Conservation (phyloP, 768 basidiomycete species). For the Pulveroboletus sp. region DNA sequence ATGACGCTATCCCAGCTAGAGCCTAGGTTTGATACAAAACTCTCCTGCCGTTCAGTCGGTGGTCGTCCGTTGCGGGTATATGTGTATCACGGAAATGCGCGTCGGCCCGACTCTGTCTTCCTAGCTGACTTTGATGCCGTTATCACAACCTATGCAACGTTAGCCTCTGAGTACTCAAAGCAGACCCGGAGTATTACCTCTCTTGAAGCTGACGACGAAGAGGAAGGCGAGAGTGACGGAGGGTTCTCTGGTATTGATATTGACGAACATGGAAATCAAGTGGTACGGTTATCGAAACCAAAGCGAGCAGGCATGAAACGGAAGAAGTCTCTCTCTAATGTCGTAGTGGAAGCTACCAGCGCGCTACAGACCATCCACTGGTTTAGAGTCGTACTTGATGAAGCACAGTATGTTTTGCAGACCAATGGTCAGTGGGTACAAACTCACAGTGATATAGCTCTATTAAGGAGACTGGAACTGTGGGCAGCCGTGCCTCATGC, state of each 20-base stretch:
- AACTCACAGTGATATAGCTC: slow-evolving; percentile 47
- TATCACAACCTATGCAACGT: slow-evolving; percentile 93
- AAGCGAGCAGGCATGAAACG: slow-evolving; percentile 68
- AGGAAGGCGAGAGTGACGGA: slow-evolving; percentile 63
- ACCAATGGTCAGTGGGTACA: background rate
- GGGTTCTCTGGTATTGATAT: slow-evolving; percentile 57
- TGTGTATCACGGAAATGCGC: slow-evolving; percentile 90
- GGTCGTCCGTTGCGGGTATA: slow-evolving; percentile 74
- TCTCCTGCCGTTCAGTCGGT: slow-evolving; percentile 35
- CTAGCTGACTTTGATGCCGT: slow-evolving; percentile 95
- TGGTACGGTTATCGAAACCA: slow-evolving; percentile 54
- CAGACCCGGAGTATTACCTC: slow-evolving; percentile 63
- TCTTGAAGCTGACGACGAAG: slow-evolving; percentile 60
- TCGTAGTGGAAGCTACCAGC: slow-evolving; percentile 53
- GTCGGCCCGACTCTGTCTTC: slow-evolving; percentile 80
- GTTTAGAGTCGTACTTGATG: slow-evolving; percentile 92
- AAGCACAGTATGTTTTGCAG: slow-evolving; percentile 78
- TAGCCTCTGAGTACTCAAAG: slow-evolving; percentile 92
- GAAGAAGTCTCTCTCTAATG: slow-evolving; percentile 46
- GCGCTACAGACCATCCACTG: slow-evolving; percentile 92
- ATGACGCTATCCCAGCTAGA: slow-evolving; percentile 31
- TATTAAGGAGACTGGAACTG: slow-evolving; percentile 94
- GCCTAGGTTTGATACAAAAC: slow-evolving; percentile 19
- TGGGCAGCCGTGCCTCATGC: slow-evolving; percentile 92
- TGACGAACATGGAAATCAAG: slow-evolving; percentile 62